phyloP scores from a whole-genome alignment of 495 filamentous ascomycete genomes.

The Pseudomonodictys pantanalensis region DNA sequence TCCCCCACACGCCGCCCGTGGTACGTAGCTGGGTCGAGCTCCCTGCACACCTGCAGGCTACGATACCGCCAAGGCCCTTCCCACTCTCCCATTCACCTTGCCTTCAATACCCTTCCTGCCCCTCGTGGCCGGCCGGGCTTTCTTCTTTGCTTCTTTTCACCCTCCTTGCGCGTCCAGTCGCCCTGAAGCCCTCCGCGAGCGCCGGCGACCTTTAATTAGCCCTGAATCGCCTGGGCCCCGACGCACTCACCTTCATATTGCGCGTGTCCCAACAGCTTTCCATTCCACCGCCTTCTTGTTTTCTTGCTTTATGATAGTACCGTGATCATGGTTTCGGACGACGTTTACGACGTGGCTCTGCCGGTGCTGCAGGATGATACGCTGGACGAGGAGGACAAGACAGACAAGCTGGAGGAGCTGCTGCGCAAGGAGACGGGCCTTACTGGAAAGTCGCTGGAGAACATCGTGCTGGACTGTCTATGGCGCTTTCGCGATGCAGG shows the following conservation, averaged over 20 bases:
- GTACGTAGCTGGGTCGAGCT: too few relatives aligned
- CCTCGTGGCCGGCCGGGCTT: neutral
- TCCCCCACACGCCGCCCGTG: too few relatives aligned
- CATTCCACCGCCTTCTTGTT: neutral
- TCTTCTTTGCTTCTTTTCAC: neutral
- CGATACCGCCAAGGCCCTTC: too few relatives aligned
- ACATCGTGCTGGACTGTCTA: conserved; percentile 83
- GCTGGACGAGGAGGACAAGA: conserved; percentile 92
- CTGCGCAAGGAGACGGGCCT: conserved; percentile 75
- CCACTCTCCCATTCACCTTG: neutral
- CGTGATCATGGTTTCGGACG: conserved; percentile 82
- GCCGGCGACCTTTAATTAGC: neutral
- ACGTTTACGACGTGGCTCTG: conserved; percentile 85
- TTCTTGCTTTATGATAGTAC: neutral
- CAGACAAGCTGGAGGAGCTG: conserved; percentile 84
- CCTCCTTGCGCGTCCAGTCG: neutral
- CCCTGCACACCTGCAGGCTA: too few relatives aligned
- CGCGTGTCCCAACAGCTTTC: neutral
- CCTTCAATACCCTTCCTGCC: neutral
- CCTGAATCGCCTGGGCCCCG: neutral
- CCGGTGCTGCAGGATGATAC: conserved; percentile 78
- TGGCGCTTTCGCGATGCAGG: conserved; percentile 85
- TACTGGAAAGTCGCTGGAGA: conserved; percentile 75
- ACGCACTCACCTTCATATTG: neutral
- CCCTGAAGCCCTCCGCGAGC: neutral